Base-by-base conservation (phyloP, 331 rosid genomes). In the Acacia pycnantha region DNA sequence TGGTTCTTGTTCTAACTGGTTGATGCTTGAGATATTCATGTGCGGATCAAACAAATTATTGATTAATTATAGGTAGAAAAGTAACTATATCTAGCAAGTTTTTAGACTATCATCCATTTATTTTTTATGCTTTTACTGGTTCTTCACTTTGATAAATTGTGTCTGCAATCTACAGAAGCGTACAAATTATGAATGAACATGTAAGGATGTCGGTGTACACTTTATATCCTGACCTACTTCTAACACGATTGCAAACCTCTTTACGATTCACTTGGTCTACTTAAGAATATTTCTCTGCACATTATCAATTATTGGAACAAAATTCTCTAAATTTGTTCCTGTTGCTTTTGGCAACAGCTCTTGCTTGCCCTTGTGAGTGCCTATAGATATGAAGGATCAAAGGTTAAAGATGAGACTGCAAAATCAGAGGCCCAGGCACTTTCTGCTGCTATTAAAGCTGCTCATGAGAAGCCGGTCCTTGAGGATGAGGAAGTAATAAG, bases 301-400 rank as follows among this genome's bases (percentile, higher is more conserved):
- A 29, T 22, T 12, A 22, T 70, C 62, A 44, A 26, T 8, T 22
- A 35, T 70, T 76, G 24, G 53, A 73, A 81, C 27, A 73, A 76
- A 29, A 43, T 66, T 70, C 15, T 12, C 67, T 68, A 67, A 74
- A 29, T 50, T 53, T 53, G 37, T 40, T 31, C 0, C 33, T 66
- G 50, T 80, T 79, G 37, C 29, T 64, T 5, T 82, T 84, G 77
- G 70, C 78, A 77, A 77, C 90, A 96, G 99, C 93, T 96, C 27
- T 89, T 96, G 92, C 89, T 94, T 81, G 94, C 98, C 13, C 91
- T 96, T 68, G 82, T 92, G 87, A 94, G 99, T 79, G 95, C 98
- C 51, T 96, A 96, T 74, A 92, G 99, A 83, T 96, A 94, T 27
- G 99, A 96, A 85, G 99, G 99, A 71, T 2, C 88, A 77, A 90